Base-by-base conservation (phyloP, 2,329 filamentous ascomycete species). In the Fusarium sp. region DNA sequence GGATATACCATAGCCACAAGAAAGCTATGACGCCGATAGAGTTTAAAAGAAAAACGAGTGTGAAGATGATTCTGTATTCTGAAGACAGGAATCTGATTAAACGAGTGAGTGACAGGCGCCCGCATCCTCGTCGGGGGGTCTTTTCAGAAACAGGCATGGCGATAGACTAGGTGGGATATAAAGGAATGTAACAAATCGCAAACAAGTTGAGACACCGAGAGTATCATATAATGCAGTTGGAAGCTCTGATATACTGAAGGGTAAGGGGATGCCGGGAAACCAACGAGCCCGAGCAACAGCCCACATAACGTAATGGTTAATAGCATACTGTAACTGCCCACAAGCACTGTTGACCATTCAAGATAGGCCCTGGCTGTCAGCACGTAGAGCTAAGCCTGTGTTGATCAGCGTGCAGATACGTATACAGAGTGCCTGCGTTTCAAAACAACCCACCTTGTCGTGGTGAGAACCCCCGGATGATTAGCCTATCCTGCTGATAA, bases 31-130 rank as follows among this genome's bases (percentile, higher is more conserved):
- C 60, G 7, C 63, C 63, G 13, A 29, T 13, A 14, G 77, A 63
- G 61, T 85, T 85, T 59, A 70, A 71, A 23, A 81, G 61, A 49
- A 81, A 78, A 19, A 82, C 75, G 14, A 81, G 36, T 6, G 79
- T 77, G 66, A 85, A 84, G 8, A 85, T 76, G 8, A 80, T 77
- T 9, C 82, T 77, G 65, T 85, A 84, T 39, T 66, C 63, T 8
- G 63, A 66, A 15, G 63, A 66, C 6, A 66, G 49, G 4, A 66
- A 66, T 19, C 63, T 57, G 8, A 66, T 17, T 29, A 66, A 66
- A 21, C 59, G 63, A 54, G 63, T 64, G 36, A 66, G 55, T 13
- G 63, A 66, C 9, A 57, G 35, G n/a, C 44, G 45, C n/a, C 37
- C 49, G 32, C 37, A 44, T 35, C 48, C 27, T 36, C 21, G 17